phyloP scores from a whole-genome alignment of 257 asterid genomes.

The Hygrophila difformis region DNA sequence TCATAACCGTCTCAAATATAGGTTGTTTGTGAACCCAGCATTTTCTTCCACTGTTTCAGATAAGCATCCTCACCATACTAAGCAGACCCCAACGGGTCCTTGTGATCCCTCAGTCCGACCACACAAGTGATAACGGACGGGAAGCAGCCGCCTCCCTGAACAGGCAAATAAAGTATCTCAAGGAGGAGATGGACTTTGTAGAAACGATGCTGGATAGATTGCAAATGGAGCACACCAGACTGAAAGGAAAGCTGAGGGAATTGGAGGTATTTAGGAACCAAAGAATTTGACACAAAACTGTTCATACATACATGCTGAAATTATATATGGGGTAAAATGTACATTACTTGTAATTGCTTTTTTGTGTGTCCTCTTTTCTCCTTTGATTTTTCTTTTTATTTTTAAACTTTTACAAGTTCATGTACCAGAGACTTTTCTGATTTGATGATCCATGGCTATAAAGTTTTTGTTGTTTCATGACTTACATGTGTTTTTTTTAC shows the following conservation, averaged over 20 bases:
- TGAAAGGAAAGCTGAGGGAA: conserved; percentile 49
- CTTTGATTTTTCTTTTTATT: no score
- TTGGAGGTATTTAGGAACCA: conserved; percentile 50
- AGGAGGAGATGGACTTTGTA: conserved; percentile 71
- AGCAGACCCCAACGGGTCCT: conserved; percentile 85
- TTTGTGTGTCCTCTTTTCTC: no score
- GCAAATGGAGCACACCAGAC: conserved; percentile 53
- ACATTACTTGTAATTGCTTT: no score
- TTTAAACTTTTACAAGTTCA: no score
- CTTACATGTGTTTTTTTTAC: no score
- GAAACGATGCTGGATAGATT: conserved; percentile 59
- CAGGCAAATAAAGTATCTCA: conserved; percentile 51
- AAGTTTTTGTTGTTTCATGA: no score
- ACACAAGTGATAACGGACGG: conserved; percentile 22
- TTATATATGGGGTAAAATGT: no score
- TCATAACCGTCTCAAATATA: no score
- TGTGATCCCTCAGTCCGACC: conserved; percentile 57
- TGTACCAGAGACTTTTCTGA: no score
- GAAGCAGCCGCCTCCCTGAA: conserved; percentile 40
- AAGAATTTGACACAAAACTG: conserved; percentile 16
- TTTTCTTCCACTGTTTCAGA: conserved; percentile 32
- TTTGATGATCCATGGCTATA: no score
- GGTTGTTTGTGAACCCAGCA: not conserved
- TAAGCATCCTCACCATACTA: conserved; percentile 70
- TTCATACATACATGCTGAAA: conserved; percentile 13